Evolutionary conservation across 148 eudicot species (phyloP).

Genomic region (Rhododendron vialii): DNA sequence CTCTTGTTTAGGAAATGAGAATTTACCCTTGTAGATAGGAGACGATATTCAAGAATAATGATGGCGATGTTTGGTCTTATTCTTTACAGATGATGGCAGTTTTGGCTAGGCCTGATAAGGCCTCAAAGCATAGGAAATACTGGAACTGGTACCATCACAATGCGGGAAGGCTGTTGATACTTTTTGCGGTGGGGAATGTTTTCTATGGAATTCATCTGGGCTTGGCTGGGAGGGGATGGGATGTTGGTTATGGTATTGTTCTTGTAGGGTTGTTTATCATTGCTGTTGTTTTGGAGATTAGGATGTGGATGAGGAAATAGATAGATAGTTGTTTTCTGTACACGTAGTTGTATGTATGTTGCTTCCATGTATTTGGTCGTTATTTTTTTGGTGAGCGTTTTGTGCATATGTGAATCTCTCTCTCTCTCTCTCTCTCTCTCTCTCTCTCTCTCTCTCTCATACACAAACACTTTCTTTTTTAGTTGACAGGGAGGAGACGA

Average conservation of each 20-base stretch:
- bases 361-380: background rate
- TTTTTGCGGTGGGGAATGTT: slow-evolving; percentile 50
- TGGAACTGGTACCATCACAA: slow-evolving; percentile 88
- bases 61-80: background rate
- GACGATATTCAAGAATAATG: background rate
- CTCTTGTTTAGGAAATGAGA: background rate
- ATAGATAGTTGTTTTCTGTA: background rate
- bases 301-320: slow-evolving; percentile 42
- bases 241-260: slow-evolving; percentile 48
- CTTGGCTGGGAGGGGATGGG: slow-evolving; percentile 60
- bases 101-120: slow-evolving; percentile 62
- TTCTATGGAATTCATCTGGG: slow-evolving; percentile 78
- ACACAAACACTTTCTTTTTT: too few species aligned
- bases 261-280: slow-evolving; percentile 31
- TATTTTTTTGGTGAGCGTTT: background rate
- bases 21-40: background rate
- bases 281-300: slow-evolving; percentile 43
- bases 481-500: too few species aligned
- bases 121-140: slow-evolving; percentile 61
- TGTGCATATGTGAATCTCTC: background rate
- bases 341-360: background rate
- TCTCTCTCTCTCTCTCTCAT: too few species aligned
- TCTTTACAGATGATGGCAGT: slow-evolving; percentile 55
- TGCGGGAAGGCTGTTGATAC: slow-evolving; percentile 54
- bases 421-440: background rate